Base-by-base conservation (phyloP, 1,284 basidiomycete species). In the Pyrrhoderma lamaoense region DNA sequence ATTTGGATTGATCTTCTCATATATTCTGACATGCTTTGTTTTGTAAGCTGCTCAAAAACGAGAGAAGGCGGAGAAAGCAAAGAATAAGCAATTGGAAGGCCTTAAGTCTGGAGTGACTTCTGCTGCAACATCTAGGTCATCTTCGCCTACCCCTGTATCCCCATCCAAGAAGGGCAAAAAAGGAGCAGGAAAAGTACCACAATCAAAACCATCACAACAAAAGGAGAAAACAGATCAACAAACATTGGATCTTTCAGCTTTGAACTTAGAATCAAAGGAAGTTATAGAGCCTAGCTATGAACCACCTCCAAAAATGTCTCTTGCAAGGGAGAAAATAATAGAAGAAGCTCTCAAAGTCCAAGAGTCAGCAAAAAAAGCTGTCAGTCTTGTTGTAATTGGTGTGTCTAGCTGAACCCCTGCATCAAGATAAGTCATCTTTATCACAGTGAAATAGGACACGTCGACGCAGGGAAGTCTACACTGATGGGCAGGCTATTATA, bases 391-490 rank as follows among this genome's bases (percentile, higher is more conserved):
- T 16, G 93, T 99, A 37, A 87, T 99, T 47, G 95, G 94, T 94
- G 65, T 59, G 80, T 70, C 38, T 37, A 11, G 34, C 42, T 53
- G 18, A 21, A 47, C 52, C 9, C 25, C n/a, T 34, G 16, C 3
- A 14, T 18, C 27, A 21, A 34, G 49, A 13, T 27, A 34, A 35
- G n/a, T 40, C 52, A 42, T 45, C 19, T 40, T 52, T 11, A 49
- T 36, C 23, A 19, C 18, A 13, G 7, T 31, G 27, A 4, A 18
- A n/a, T 60, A 93, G 94, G 95, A 21, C 95, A 99, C 63, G 95
- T 99, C 55, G 95, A 99, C 68, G 95, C 96, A 13, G 95, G 95
- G 45, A 99, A 99, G 68, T 97, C 94, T 8, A 99, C 95, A 0
- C 68, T 99, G 42, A 98, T 98, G 93, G 95, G 95, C 0, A 76